These are phyloP conservation scores for Morella rubra DNA, from an alignment of 306 rosid genomes.

Conservation along the genomic window DNA sequence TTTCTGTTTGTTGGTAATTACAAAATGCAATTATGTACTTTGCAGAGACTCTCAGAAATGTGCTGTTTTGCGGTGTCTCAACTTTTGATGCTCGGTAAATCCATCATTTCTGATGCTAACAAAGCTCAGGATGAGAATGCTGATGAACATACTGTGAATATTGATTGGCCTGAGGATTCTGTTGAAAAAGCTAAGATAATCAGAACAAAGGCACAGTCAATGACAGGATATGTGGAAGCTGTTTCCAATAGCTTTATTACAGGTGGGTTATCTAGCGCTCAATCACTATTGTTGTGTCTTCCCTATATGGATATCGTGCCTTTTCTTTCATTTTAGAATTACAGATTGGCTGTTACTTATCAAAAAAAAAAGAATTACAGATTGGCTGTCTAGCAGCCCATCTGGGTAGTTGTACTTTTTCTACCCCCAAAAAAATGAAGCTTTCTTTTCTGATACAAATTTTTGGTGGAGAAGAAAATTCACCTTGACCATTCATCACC, in stretches of 20 bases:
- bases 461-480: neutral
- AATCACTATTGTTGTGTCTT: neutral
- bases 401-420: too few species aligned
- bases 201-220: conserved; percentile 71
- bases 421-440: neutral
- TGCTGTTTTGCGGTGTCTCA: conserved; percentile 90
- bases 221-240: conserved; percentile 79
- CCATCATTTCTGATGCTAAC: conserved; percentile 70
- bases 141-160: conserved; percentile 43
- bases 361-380: too few species aligned
- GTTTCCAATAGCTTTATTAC: conserved; percentile 84
- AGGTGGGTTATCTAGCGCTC: conserved; percentile 45
- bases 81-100: conserved; percentile 70
- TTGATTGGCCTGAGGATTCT: conserved; percentile 92
- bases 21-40: conserved; percentile 31
- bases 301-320: neutral
- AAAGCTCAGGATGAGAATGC: conserved; percentile 53
- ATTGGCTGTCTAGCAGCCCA: too few species aligned
- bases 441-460: neutral
- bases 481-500: neutral
- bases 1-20: neutral
- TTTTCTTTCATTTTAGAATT: neutral
- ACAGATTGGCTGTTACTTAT: too few species aligned
- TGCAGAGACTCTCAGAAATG: conserved; percentile 95
- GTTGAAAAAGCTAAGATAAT: conserved; percentile 81